Conservation (phyloP, 768 basidiomycete species). For the Macrolepiota fuliginosa region DNA sequence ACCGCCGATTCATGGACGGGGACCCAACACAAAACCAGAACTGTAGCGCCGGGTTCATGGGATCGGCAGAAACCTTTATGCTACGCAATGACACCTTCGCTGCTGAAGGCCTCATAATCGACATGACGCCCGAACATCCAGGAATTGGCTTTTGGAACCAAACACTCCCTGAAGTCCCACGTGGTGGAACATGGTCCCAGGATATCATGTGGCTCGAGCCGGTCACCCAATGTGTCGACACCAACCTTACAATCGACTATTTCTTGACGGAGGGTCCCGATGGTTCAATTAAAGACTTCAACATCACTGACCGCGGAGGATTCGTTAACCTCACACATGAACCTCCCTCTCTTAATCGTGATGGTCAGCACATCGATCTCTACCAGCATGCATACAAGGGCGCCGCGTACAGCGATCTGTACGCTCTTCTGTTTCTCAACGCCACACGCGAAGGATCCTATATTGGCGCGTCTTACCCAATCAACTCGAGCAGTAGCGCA, state of each 20-base stretch:
- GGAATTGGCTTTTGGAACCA: slow-evolving; percentile 7
- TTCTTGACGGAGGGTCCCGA: neutral
- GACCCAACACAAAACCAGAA: neutral
- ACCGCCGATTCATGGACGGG: neutral
- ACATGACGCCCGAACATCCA: neutral
- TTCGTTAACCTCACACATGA: neutral
- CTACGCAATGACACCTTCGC: neutral
- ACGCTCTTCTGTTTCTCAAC: slow-evolving; percentile 16
- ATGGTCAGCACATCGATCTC: slow-evolving; percentile 18
- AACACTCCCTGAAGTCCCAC: neutral
- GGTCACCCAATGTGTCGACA: neutral
- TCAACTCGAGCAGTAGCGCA: neutral
- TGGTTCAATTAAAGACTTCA: neutral
- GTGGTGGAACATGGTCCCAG: slow-evolving; percentile 1
- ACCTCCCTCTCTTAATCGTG: slow-evolving; percentile 14
- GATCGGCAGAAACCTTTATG: neutral
- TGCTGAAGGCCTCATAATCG: neutral
- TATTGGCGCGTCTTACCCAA: slow-evolving; percentile 13
- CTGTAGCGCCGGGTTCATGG: neutral
- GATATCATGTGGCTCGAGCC: slow-evolving; percentile 6
- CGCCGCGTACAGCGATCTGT: slow-evolving; percentile 17
- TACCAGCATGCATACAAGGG: slow-evolving; percentile 20
- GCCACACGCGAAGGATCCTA: slow-evolving; percentile 16
- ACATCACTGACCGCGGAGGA: neutral
- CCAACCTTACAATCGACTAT: neutral